These are phyloP conservation scores for Vinca major DNA, from an alignment of 305 asterid species.

Conservation along the genomic window DNA sequence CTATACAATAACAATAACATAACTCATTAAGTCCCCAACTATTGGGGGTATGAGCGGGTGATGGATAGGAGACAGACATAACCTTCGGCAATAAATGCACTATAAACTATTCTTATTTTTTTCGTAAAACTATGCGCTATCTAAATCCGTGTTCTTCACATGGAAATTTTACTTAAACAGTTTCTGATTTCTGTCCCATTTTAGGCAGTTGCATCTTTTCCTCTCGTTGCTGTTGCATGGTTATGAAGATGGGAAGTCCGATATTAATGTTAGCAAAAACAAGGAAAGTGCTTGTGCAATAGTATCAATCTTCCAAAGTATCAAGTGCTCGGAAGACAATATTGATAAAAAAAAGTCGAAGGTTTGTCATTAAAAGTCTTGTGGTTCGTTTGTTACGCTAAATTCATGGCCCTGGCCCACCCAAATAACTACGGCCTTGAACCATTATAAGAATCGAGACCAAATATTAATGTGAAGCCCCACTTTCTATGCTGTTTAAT, in stretches of 20 bases:
- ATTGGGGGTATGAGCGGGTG: too few species aligned
- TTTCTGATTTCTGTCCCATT: conserved; percentile 14
- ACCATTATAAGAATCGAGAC: conserved; percentile 1
- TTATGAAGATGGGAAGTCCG: conserved; percentile 68
- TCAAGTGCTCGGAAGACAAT: conserved; percentile 75
- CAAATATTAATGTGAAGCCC: conserved; percentile 8
- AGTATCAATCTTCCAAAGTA: conserved; percentile 51
- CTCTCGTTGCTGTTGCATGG: conserved; percentile 85
- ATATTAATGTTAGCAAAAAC: conserved; percentile 48
- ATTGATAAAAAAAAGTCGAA: conserved; percentile 62
- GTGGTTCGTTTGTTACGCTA: not conserved
- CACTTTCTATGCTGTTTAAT: conserved; percentile 22
- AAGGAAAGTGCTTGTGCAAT: conserved; percentile 55
- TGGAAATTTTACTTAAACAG: conserved; percentile 1
- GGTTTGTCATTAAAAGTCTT: conserved; percentile 36
- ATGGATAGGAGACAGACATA: too few species aligned
- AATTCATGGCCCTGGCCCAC: not conserved
- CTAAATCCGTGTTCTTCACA: not conserved
- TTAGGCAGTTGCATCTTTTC: conserved; percentile 72
- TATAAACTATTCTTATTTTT: too few species aligned
- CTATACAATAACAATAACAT: too few species aligned
- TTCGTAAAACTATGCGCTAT: not conserved
- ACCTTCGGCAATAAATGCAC: too few species aligned
- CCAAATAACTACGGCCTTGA: not conserved
- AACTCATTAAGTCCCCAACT: too few species aligned